Conservation (phyloP, 257 asterid genomes). For the Scutellaria barbata region DNA sequence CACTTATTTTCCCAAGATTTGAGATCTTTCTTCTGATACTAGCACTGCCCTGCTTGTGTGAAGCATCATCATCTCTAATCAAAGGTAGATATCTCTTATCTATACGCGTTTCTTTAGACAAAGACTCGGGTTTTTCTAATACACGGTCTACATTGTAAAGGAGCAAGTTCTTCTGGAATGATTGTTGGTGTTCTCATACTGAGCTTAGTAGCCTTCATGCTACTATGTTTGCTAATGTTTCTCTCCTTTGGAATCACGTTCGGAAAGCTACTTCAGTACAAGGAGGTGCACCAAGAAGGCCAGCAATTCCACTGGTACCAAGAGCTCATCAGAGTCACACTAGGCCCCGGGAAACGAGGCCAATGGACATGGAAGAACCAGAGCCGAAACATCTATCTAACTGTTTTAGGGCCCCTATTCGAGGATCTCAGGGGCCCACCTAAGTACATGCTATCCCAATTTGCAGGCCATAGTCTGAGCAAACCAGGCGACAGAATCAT, state of each 20-base stretch:
- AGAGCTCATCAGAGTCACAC: conserved; percentile 76
- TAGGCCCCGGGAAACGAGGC: conserved; percentile 96
- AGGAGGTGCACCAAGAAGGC: conserved; percentile 86
- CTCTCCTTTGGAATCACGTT: conserved; percentile 78
- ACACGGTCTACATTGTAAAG: conserved; percentile 41
- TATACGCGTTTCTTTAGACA: background rate
- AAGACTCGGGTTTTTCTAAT: background rate
- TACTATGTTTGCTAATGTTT: conserved; percentile 63
- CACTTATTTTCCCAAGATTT: conserved; percentile 73
- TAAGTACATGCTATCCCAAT: conserved; percentile 91
- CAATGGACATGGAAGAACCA: conserved; percentile 94
- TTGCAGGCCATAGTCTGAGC: conserved; percentile 50
- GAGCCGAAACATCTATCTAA: conserved; percentile 46
- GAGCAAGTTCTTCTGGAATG: conserved; percentile 71
- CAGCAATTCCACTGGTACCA: conserved; percentile 82
- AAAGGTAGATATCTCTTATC: conserved; percentile 51
- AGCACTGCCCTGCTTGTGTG: conserved; percentile 76
- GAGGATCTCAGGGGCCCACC: conserved; percentile 98
- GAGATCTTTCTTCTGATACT: conserved; percentile 79
- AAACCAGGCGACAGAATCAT: conserved; percentile 64
- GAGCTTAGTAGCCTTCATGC: conserved; percentile 64
- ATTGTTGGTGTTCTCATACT: conserved; percentile 61
- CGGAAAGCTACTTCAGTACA: conserved; percentile 88
- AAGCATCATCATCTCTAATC: conserved; percentile 69
- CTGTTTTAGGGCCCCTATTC: conserved; percentile 79